phyloP scores from a whole-genome alignment of 371 early-diverging fungal genomes.

The Synchytrium microbalum region DNA sequence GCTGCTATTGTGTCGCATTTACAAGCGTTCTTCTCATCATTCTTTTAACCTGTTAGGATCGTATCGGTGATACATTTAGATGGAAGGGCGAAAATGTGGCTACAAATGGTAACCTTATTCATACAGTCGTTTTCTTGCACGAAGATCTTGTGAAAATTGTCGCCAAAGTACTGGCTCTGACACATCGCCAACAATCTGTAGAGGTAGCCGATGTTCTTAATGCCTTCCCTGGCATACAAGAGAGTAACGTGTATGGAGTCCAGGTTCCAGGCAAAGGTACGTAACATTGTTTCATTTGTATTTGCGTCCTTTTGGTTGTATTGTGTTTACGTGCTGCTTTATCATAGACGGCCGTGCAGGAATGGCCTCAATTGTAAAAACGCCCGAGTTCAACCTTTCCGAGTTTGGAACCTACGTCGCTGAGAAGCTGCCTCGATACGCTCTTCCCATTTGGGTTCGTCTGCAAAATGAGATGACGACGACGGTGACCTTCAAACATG shows the following conservation, averaged over 20 bases:
- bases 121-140: too few species aligned
- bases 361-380: slow-evolving; percentile 60
- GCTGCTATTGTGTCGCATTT: too few species aligned
- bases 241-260: slow-evolving; percentile 58
- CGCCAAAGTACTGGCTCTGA: too few species aligned
- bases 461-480: slow-evolving; percentile 31
- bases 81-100: slow-evolving; percentile 32
- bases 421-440: slow-evolving; percentile 49
- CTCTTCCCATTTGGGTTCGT: slow-evolving; percentile 55
- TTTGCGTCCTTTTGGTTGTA: too few species aligned
- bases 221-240: slow-evolving; percentile 46
- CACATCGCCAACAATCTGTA: too few species aligned
- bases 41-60: too few species aligned
- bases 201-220: slow-evolving; percentile 53
- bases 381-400: slow-evolving; percentile 19
- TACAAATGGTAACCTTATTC: too few species aligned
- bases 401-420: slow-evolving; percentile 27
- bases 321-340: too few species aligned
- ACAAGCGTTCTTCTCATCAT: too few species aligned
- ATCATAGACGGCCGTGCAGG: slow-evolving; percentile 63
- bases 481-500: slow-evolving; percentile 51
- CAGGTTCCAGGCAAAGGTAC: slow-evolving; percentile 38
- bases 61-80: too few species aligned
- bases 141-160: too few species aligned
- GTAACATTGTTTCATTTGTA: too few species aligned